Conservation (phyloP, 106 monocot genomes). For the Alisma plantagoaquatica region DNA sequence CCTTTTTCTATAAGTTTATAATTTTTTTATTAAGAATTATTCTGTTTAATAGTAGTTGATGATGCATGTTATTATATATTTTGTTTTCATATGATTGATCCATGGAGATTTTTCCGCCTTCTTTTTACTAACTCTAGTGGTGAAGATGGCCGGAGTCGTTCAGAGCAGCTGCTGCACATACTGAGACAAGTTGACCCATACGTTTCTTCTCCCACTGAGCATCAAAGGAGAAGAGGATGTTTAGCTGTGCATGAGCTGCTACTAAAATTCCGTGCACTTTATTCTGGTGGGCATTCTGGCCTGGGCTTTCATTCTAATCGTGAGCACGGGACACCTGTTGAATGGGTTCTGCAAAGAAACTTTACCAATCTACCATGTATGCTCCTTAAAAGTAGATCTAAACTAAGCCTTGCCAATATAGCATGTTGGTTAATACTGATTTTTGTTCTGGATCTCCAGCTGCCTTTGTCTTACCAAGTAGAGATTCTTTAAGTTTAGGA, state of each 20-base stretch:
- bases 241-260: slow-evolving; percentile 75
- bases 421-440: neutral
- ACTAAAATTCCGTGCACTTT: slow-evolving; percentile 70
- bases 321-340: slow-evolving; percentile 32
- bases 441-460: slow-evolving; percentile 26
- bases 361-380: slow-evolving; percentile 91
- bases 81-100: too few species aligned
- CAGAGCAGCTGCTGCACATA: slow-evolving; percentile 88
- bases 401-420: too few species aligned
- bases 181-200: slow-evolving; percentile 83
- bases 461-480: slow-evolving; percentile 86
- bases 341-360: slow-evolving; percentile 35
- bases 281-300: slow-evolving; percentile 69
- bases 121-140: slow-evolving; percentile 44
- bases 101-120: too few species aligned
- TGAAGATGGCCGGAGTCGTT: slow-evolving; percentile 97
- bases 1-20: too few species aligned
- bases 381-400: too few species aligned
- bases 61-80: too few species aligned
- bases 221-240: slow-evolving; percentile 91
- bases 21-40: too few species aligned
- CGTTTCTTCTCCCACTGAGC: slow-evolving; percentile 82
- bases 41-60: too few species aligned
- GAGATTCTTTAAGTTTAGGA: slow-evolving; percentile 84
- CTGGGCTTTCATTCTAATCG: slow-evolving; percentile 42